These are phyloP conservation scores for Cytospora piceicola DNA, from an alignment of 2,329 filamentous ascomycete species.

Conservation along the genomic window DNA sequence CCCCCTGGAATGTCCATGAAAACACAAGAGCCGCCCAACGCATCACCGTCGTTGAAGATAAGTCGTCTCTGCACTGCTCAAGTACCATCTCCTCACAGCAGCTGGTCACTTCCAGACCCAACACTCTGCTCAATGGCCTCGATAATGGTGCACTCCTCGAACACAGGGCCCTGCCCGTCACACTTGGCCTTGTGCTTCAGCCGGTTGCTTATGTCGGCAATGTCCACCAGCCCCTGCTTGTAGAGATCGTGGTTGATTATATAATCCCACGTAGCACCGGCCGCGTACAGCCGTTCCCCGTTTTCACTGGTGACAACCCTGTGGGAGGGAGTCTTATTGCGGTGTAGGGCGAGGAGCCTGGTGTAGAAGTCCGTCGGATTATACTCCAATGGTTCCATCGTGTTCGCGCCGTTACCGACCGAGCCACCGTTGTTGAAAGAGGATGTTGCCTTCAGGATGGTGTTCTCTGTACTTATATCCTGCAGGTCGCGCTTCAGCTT, in stretches of 20 bases:
- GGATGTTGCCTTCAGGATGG: constrained; percentile 84
- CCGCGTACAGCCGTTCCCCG: constrained; percentile 72
- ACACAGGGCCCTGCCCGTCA: constrained; percentile 87
- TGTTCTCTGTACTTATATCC: constrained; percentile 85
- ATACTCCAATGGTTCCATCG: constrained; percentile 71
- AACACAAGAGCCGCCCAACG: not conserved
- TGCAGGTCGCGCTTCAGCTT: constrained; percentile 82
- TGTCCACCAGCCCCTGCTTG: constrained; percentile 76
- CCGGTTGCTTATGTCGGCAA: constrained; percentile 77
- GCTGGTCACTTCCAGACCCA: constrained; percentile 75
- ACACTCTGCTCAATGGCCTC: constrained; percentile 79
- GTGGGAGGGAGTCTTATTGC: constrained; percentile 67
- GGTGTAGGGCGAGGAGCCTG: constrained; percentile 63
- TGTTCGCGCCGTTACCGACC: constrained; percentile 50
- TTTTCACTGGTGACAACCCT: constrained; percentile 68
- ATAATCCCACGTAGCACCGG: constrained; percentile 84
- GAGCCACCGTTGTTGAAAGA: constrained; percentile 44
- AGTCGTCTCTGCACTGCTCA: not conserved
- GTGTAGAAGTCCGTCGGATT: constrained; percentile 74
- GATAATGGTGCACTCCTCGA: constrained; percentile 75
- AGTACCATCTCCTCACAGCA: constrained; percentile 48
- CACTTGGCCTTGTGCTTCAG: constrained; percentile 77
- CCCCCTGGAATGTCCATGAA: not conserved
- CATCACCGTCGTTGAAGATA: not conserved
- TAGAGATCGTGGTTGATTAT: constrained; percentile 82